Conservation (phyloP, 306 rosid species). For the Amphicarpaea edgeworthii region DNA sequence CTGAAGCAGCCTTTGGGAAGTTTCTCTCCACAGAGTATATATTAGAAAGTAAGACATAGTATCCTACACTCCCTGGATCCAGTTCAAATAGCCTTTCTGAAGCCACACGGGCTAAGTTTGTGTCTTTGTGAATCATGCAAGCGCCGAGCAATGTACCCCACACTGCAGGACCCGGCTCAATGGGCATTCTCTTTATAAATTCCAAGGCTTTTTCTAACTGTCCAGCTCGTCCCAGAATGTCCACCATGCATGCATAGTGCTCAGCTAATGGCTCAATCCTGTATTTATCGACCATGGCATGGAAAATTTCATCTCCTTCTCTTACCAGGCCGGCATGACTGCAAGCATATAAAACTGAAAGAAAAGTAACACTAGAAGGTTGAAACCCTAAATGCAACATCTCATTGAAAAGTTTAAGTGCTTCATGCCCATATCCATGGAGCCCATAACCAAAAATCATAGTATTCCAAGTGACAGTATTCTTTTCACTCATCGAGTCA, state of each 20-base stretch:
- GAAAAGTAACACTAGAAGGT: constrained; percentile 82
- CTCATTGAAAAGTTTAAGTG: constrained; percentile 73
- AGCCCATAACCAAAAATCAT: constrained; percentile 96
- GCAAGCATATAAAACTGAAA: constrained; percentile 87
- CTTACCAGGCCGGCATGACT: constrained; percentile 93
- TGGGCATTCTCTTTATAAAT: constrained; percentile 78
- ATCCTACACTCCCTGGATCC: constrained; percentile 80
- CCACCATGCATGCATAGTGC: constrained; percentile 99
- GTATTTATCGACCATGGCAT: constrained; percentile 71
- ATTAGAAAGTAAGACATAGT: constrained; percentile 86
- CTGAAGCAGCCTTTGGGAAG: constrained; percentile 91
- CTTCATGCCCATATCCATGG: constrained; percentile 87
- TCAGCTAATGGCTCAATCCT: constrained; percentile 73
- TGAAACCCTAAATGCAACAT: constrained; percentile 67
- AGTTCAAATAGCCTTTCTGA: constrained; percentile 81
- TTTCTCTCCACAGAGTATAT: constrained; percentile 82
- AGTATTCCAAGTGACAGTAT: constrained; percentile 91
- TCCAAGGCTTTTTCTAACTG: constrained; percentile 75
- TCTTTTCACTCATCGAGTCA: constrained; percentile 76
- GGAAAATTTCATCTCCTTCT: constrained; percentile 80
- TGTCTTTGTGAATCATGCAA: constrained; percentile 88
- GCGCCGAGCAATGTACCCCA: constrained; percentile 97
- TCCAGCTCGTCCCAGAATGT: constrained; percentile 93
- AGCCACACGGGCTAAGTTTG: constrained; percentile 71
- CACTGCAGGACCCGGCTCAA: constrained; percentile 84